Base-by-base conservation (phyloP, 2,329 filamentous ascomycete species). In the Paecilomyces dactylethromorphus region DNA sequence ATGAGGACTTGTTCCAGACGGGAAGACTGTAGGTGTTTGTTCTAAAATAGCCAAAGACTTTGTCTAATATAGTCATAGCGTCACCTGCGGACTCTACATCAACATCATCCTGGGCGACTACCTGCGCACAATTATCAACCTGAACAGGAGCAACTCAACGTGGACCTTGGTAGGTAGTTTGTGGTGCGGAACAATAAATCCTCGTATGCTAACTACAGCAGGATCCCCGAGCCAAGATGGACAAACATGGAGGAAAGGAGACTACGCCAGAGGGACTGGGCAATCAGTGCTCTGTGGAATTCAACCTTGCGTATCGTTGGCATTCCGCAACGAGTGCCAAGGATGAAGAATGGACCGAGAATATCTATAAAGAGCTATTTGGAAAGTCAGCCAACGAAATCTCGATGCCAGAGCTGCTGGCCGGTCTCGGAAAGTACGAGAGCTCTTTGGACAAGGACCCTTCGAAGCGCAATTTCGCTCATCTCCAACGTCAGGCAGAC, bases 231-330 rank as follows among this genome's bases (percentile, higher is more conserved):
- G 82, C 84, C 12, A 84, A 89, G 64, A 88, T 87, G 73, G 86
- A 83, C 45, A 81, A 81, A 81, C 68, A 66, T 54, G 74, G 79
- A 63, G 86, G 80, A 8, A 79, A 80, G 32, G 73, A 82, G 1
- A 82, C 84, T 0, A 84, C 88, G 0, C 85, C 89, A 52, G 81
- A 86, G 24, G 91, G 90, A 50, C 84, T 89, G 0, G 91, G 91
- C 55, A 95, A 94, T 67, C 86, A 89, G 63, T 90, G 93, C 4
- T 93, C 90, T 0, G 90, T 89, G 3, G 91, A 96, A 76, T 96
- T 96, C 80, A 95, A 94, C 69, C 81, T 96, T 10, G 88, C 89
- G 64, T 95, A 96, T 72, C 83, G 91, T 63, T 95, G 91, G 90
- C 91, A 95, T 76, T 91, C 90, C 2, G 87, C 88, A 65, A 89